Evolutionary conservation across 345 rosid species (phyloP).

Genomic region (Pistacia vera): DNA sequence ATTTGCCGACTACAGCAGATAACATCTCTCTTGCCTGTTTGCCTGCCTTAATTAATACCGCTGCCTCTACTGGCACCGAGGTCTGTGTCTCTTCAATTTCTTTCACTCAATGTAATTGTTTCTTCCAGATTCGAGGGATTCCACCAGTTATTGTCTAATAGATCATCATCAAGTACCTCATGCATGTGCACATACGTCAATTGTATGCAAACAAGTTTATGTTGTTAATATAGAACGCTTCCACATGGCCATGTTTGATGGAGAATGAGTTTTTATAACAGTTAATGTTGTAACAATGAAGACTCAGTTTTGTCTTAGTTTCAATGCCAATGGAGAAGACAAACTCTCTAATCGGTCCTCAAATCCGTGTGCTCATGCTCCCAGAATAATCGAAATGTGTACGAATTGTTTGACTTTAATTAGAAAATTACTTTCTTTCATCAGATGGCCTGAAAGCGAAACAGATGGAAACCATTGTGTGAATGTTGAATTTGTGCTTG

Average conservation of each 20-base stretch:
- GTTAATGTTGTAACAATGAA: too few species aligned
- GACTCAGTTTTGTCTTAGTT: too few species aligned
- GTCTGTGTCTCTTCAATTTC: background rate
- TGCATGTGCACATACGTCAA: too few species aligned
- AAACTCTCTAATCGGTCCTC: background rate
- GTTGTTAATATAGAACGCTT: background rate
- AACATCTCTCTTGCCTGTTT: background rate
- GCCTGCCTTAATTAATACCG: conserved; percentile 16
- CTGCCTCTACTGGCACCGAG: background rate
- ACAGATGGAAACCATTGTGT: too few species aligned
- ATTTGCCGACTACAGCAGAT: conserved; percentile 9
- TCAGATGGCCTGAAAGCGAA: background rate
- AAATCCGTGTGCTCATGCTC: background rate
- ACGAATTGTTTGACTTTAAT: background rate
- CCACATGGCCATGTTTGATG: background rate
- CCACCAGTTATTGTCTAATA: background rate
- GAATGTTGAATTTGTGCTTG: too few species aligned
- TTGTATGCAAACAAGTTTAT: background rate
- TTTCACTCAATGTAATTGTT: background rate
- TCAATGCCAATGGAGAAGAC: background rate
- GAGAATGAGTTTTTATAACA: too few species aligned
- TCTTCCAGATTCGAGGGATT: background rate
- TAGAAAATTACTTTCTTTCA: background rate
- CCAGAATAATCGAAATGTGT: background rate
- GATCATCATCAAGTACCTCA: background rate